phyloP scores from a whole-genome alignment of 2,329 filamentous ascomycete species.

The Penicillium sp. region DNA sequence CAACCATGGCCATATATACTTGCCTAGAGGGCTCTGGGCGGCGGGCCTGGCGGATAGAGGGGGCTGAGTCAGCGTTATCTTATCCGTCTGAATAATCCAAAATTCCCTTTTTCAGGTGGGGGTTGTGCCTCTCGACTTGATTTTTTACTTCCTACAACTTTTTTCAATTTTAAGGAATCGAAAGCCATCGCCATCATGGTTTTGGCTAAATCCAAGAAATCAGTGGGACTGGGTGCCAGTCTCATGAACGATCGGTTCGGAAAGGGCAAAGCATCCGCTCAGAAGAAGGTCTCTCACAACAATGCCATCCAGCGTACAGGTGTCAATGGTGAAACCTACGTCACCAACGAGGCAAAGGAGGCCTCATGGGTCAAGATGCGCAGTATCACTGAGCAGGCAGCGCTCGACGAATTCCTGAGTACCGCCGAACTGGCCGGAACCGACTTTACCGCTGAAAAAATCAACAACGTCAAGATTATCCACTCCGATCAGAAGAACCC shows the following conservation, averaged over 20 bases:
- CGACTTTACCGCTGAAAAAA: slow-evolving; percentile 97
- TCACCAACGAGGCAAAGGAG: slow-evolving; percentile 87
- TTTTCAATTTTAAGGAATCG: slow-evolving; percentile 1
- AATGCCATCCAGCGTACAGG: slow-evolving; percentile 69
- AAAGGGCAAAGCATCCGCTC: slow-evolving; percentile 81
- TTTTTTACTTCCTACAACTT: slow-evolving; percentile 19
- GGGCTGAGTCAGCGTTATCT: slow-evolving; percentile 32
- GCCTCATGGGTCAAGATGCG: slow-evolving; percentile 99
- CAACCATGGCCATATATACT: background rate
- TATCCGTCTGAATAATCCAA: slow-evolving; percentile 33
- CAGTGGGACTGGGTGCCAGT: slow-evolving; percentile 90
- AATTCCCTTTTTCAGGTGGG: slow-evolving; percentile 30
- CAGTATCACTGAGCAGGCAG: slow-evolving; percentile 94
- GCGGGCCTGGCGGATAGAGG: background rate
- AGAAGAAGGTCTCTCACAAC: slow-evolving; percentile 67
- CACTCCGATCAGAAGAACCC: slow-evolving; percentile 96
- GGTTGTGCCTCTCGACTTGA: slow-evolving; percentile 18
- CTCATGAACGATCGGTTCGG: slow-evolving; percentile 99
- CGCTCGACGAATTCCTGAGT: slow-evolving; percentile 91
- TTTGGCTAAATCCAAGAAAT: slow-evolving; percentile 89
- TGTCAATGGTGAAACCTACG: slow-evolving; percentile 80
- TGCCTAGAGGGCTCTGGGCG: background rate
- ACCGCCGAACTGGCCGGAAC: slow-evolving; percentile 97
- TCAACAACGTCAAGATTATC: slow-evolving; percentile 99
- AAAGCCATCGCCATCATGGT: slow-evolving; percentile 55